A percentile compares a stretch with the other conserved stretches of the same genome.
phyloP scores from a whole-genome alignment of 768 basidiomycete genomes.

The Leccinum aurantiacum region DNA sequence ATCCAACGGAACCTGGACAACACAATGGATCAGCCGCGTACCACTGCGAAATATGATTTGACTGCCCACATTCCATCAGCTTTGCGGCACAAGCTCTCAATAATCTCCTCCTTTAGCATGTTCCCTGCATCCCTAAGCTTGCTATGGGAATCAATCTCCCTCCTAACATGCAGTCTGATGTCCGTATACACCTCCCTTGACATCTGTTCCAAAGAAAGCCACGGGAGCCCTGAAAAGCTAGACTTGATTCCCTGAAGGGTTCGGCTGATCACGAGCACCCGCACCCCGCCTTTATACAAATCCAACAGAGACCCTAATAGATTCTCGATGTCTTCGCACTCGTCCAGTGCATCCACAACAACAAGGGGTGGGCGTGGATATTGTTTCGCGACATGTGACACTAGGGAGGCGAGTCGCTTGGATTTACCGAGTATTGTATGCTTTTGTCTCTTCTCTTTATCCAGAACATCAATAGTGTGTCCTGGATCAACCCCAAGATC shows the following conservation, averaged over 20 bases:
- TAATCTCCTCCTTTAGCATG: constrained; percentile 9
- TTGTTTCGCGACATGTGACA: background rate
- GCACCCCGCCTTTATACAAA: background rate
- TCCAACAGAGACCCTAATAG: background rate
- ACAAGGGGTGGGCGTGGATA: constrained; percentile 1
- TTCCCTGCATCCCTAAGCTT: background rate
- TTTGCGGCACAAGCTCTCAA: background rate
- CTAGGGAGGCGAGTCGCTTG: background rate
- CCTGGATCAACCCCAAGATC: background rate
- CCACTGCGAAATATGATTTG: background rate
- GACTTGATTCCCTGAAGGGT: constrained; percentile 9
- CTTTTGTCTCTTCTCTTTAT: background rate
- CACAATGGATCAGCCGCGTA: background rate
- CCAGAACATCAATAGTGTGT: background rate
- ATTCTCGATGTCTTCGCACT: constrained; percentile 12
- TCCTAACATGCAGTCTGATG: constrained; percentile 6
- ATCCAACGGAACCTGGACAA: background rate
- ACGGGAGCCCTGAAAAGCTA: background rate
- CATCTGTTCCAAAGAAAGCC: constrained; percentile 5
- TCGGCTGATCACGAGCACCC: constrained; percentile 9
- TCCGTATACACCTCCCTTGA: constrained; percentile 3
- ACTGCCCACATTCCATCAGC: constrained; percentile 15
- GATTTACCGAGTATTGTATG: background rate
- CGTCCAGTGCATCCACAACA: constrained; percentile 18
- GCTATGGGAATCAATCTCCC: constrained; percentile 9